phyloP scores from a whole-genome alignment of 192 early-diverging fungal species.

The Umbelopsis sp. region DNA sequence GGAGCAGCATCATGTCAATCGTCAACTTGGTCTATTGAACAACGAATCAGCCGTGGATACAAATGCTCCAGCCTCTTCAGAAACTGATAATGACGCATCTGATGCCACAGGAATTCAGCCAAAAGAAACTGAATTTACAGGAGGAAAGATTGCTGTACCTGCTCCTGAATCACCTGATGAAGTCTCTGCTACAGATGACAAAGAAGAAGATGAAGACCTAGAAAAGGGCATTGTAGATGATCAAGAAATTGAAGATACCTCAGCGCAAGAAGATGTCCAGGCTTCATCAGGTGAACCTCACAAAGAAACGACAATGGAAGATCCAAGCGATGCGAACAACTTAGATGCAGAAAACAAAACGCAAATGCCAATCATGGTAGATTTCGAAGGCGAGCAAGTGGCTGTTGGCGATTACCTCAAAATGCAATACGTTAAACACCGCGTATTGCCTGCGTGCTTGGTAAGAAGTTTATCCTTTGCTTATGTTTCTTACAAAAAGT shows the following conservation, averaged over 20 bases:
- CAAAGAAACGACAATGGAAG: slow-evolving; percentile 2
- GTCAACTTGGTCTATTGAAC: not conserved
- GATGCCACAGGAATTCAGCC: not conserved
- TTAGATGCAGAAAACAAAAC: slow-evolving; percentile 11
- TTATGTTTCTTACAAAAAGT: too few relatives aligned
- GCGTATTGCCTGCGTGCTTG: slow-evolving; percentile 64
- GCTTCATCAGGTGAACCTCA: not conserved
- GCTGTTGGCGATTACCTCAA: slow-evolving; percentile 78
- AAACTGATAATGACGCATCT: not conserved
- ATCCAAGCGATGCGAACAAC: not conserved
- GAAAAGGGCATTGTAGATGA: not conserved
- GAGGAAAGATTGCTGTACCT: not conserved
- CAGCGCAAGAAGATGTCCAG: not conserved
- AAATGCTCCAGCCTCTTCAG: not conserved
- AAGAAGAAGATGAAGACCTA: not conserved
- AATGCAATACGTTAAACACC: slow-evolving; percentile 64
- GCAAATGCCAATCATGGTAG: slow-evolving; percentile 10
- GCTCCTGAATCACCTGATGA: not conserved
- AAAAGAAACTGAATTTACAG: slow-evolving; percentile 8
- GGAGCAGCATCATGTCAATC: slow-evolving; percentile 14
- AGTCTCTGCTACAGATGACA: not conserved
- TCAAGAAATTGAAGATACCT: not conserved
- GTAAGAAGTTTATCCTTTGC: too few relatives aligned
- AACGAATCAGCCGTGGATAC: not conserved
- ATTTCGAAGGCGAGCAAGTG: slow-evolving; percentile 29